Percentiles rank a stretch among this genome's conserved stretches.
phyloP scores from a whole-genome alignment of 2,329 filamentous ascomycete species.

The Penicillium sp. region DNA sequence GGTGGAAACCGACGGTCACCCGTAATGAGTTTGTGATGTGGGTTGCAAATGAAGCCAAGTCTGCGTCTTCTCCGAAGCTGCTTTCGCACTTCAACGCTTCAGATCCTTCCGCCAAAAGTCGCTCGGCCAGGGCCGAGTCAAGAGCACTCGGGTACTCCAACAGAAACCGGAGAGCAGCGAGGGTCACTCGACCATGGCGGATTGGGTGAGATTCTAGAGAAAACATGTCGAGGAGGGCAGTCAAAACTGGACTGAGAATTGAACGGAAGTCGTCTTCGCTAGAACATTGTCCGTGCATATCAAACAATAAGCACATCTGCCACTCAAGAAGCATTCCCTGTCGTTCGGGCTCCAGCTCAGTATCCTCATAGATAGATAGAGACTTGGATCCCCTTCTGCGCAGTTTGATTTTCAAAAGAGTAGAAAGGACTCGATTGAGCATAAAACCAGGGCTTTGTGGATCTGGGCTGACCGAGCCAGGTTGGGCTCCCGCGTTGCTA shows the following conservation, averaged over 20 bases:
- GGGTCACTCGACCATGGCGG: conserved; percentile 37
- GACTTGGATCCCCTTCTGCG: conserved; percentile 29
- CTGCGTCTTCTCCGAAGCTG: conserved; percentile 26
- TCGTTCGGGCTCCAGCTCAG: conserved; percentile 22
- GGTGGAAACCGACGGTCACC: conserved; percentile 35
- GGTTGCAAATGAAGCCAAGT: conserved; percentile 25
- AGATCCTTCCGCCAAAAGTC: conserved; percentile 28
- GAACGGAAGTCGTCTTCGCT: conserved; percentile 30
- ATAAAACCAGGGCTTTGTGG: conserved; percentile 36
- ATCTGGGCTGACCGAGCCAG: conserved; percentile 31
- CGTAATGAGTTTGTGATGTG: conserved; percentile 36
- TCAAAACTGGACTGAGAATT: conserved; percentile 28
- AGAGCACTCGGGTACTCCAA: conserved; percentile 33
- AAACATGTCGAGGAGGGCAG: conserved; percentile 37
- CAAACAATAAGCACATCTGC: conserved; percentile 38
- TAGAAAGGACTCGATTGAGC: conserved; percentile 38
- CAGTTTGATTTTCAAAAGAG: conserved; percentile 37
- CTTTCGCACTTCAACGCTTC: conserved; percentile 14
- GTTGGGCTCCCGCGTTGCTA: conserved; percentile 26
- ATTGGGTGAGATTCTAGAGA: conserved; percentile 31
- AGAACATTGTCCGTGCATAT: conserved; percentile 26
- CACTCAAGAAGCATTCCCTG: conserved; percentile 38
- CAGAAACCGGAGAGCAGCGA: conserved; percentile 35
- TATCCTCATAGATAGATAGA: conserved; percentile 33
- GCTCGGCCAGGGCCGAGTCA: conserved; percentile 26